Base-by-base conservation (phyloP, 169 alveolate species). In the Eimeria falciformis region DNA sequence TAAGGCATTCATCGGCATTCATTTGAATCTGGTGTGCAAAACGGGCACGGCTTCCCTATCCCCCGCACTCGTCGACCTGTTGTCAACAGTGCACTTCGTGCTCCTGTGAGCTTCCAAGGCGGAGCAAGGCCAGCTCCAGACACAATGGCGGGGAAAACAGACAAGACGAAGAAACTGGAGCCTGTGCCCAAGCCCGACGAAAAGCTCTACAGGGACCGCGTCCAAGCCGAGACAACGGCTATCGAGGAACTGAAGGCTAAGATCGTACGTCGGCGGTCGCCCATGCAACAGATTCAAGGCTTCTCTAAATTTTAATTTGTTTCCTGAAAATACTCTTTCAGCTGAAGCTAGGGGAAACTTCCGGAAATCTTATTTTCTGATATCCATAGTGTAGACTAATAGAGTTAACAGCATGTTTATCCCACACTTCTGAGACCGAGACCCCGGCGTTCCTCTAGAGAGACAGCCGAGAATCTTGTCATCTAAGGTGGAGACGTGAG, bases 171-270 rank as follows among this genome's bases (percentile, higher is more conserved):
- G 62, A 88, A 88, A 69, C 87, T 88, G 68, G 93, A 81, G 75
- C 93, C 93, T 33, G 93, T 88, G 79, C 93, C 93, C 69, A 88
- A 88, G 88, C 93, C 93, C 43, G 82, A 90, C 53, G 93, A 90
- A 37, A 75, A 90, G 62, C 83, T 75, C 50, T 90, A 56, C 93
- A 55, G 85, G 84, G 93, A 77, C 75, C 81, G 83, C 58, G 65
- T 90, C 62, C 90, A 90, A 14, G 90, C 83, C 50, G 93, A 90
- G 83, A 75, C 81, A 23, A 73, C 73, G 56, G 93, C 93, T 47
- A 90, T 90, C 77, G 93, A 90, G 18, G 90, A 75, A 33, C 37
- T 90, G 66, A 55, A 29, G 83, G 65, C 84, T 1, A 56, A 90
- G 50, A 90, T 90, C 75, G 93, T 90, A 27, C 84, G 93, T 37